Evolutionary conservation across 1,139 yeast species (phyloP).

Genomic region (Scheffersomyces stambukii): DNA sequence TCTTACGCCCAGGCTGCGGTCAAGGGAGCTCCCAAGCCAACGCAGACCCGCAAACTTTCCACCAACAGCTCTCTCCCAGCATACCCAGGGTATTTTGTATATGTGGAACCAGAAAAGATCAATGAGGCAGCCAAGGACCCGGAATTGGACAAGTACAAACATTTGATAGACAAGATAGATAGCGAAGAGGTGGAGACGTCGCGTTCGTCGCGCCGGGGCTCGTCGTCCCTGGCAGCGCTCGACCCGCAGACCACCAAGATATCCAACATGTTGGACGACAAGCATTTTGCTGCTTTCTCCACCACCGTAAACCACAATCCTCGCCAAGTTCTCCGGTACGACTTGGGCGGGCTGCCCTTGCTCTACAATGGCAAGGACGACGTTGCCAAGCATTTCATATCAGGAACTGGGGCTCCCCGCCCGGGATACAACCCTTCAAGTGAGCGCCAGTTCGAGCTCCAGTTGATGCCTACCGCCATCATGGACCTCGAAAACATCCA

Average conservation of each 20-base stretch:
- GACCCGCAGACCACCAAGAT: conserved; percentile 40
- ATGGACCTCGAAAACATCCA: conserved; percentile 61
- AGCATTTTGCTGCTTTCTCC: conserved; percentile 73
- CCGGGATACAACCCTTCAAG: conserved; percentile 64
- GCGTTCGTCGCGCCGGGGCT: conserved; percentile 3
- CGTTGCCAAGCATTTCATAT: conserved; percentile 39
- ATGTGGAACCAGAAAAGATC: conserved; percentile 64
- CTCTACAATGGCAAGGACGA: conserved; percentile 64
- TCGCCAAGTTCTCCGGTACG: conserved; percentile 79
- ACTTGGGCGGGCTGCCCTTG: conserved; percentile 69
- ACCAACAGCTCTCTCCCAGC: conserved; percentile 38
- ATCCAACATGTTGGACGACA: conserved; percentile 62
- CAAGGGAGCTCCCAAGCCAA: conserved; percentile 12
- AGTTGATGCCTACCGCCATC: conserved; percentile 91
- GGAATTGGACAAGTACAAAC: conserved; percentile 43
- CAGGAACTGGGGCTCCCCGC: conserved; percentile 36
- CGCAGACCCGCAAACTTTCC: conserved; percentile 9
- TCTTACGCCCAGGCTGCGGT: conserved; percentile 25
- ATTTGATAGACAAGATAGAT: conserved; percentile 43
- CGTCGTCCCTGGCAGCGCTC: conserved; percentile 18
- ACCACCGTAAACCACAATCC: conserved; percentile 77
- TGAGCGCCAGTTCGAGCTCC: conserved; percentile 70
- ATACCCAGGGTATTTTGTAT: conserved; percentile 63
- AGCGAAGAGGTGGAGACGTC: conserved; percentile 15
- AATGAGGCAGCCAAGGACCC: conserved; percentile 33